Percentiles rank a stretch among this genome's conserved stretches.
Evolutionary conservation across 257 asterid genomes (phyloP).

Genomic region (Misopates orontium): DNA sequence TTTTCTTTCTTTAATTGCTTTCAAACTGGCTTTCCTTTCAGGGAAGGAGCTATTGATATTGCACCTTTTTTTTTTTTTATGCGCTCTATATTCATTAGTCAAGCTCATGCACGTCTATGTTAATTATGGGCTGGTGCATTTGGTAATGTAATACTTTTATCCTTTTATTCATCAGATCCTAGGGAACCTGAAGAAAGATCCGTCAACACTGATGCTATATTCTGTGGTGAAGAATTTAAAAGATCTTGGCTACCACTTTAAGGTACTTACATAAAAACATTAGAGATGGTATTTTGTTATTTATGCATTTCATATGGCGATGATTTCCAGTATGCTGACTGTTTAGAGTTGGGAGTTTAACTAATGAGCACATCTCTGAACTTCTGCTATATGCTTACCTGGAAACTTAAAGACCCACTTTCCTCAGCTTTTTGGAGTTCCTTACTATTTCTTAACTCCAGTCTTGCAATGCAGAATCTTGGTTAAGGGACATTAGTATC

Average conservation of each 20-base stretch:
- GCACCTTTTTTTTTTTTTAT: slow-evolving; percentile 5
- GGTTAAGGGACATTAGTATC: not conserved
- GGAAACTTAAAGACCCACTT: slow-evolving; percentile 6
- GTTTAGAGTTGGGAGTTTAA: slow-evolving; percentile 12
- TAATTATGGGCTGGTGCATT: slow-evolving; percentile 9
- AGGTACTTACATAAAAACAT: slow-evolving; percentile 48
- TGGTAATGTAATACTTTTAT: slow-evolving; percentile 28
- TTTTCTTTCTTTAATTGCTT: not conserved
- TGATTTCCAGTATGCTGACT: slow-evolving; percentile 9
- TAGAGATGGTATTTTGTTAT: slow-evolving; percentile 27
- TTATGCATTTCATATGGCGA: slow-evolving; percentile 19
- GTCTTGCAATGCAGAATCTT: not conserved
- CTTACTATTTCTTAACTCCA: too few relatives aligned
- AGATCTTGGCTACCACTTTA: slow-evolving; percentile 70
- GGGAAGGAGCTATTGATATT: slow-evolving; percentile 21
- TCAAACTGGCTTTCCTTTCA: slow-evolving; percentile 14
- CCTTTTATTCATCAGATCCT: slow-evolving; percentile 58
- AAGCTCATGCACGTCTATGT: too few relatives aligned
- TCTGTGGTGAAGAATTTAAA: slow-evolving; percentile 75
- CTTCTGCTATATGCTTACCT: slow-evolving; percentile 17
- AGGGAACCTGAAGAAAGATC: slow-evolving; percentile 84
- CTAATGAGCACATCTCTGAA: not conserved
- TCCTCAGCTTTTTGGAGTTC: not conserved
- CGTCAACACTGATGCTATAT: slow-evolving; percentile 73
- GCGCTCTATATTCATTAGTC: not conserved